These are phyloP conservation scores for Blumeria hordei DNA, from an alignment of 2,329 filamentous ascomycete species.

Conservation along the genomic window DNA sequence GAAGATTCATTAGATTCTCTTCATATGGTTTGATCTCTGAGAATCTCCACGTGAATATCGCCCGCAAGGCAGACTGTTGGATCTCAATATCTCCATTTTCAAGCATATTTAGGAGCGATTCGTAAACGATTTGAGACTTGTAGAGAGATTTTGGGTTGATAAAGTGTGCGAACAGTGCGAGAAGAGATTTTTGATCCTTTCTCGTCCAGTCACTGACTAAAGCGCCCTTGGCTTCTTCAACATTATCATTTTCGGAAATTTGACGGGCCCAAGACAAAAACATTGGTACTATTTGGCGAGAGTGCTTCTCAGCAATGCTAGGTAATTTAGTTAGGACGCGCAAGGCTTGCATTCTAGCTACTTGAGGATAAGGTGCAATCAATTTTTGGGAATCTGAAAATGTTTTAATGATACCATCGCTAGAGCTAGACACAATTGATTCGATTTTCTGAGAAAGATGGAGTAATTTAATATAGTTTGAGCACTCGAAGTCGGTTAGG, in stretches of 20 bases:
- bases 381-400: constrained; percentile 41
- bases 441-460: constrained; percentile 26
- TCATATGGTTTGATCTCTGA: constrained; percentile 52
- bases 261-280: constrained; percentile 58
- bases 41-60: constrained; percentile 74
- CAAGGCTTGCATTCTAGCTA: constrained; percentile 53
- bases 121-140: constrained; percentile 50
- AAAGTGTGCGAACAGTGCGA: constrained; percentile 65
- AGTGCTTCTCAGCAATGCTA: constrained; percentile 60
- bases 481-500: constrained; percentile 63
- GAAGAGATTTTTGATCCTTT: constrained; percentile 61
- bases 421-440: constrained; percentile 25
- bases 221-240: constrained; percentile 9
- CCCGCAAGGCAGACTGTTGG: constrained; percentile 65
- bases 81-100: constrained; percentile 77
- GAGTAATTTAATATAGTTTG: constrained; percentile 39
- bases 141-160: constrained; percentile 68
- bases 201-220: constrained; percentile 35
- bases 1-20: constrained; percentile 62
- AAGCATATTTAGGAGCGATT: constrained; percentile 49
- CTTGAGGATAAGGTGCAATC: constrained; percentile 24
- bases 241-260: constrained; percentile 16
- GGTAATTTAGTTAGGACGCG: constrained; percentile 54
- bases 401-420: constrained; percentile 31
- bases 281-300: constrained; percentile 62